A percentile compares a stretch with the other conserved stretches of the same genome.
phyloP scores from a whole-genome alignment of 129 eudicot species.

The Apium graveolens region DNA sequence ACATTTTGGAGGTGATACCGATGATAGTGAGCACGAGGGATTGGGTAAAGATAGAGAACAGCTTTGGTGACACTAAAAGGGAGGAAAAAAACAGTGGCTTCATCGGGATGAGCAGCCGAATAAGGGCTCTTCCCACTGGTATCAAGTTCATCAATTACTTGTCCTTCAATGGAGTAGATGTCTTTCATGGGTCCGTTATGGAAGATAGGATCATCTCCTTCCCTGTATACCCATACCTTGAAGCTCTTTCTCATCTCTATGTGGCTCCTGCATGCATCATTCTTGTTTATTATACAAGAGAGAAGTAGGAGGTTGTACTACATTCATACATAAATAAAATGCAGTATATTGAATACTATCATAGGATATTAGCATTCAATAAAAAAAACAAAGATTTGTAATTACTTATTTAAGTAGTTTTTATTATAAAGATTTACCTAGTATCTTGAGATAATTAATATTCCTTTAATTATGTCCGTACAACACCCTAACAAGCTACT shows the following conservation, averaged over 20 bases:
- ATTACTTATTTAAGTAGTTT: too few species aligned
- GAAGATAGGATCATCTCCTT: constrained; percentile 55
- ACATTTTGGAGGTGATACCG: constrained; percentile 38
- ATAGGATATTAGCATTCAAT: not conserved
- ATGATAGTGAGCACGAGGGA: constrained; percentile 25
- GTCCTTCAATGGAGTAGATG: constrained; percentile 60
- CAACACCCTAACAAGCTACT: too few species aligned
- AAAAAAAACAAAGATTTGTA: too few species aligned
- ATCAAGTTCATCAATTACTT: constrained; percentile 47
- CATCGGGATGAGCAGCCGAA: constrained; percentile 29
- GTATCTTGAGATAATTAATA: too few species aligned
- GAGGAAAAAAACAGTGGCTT: constrained; percentile 43
- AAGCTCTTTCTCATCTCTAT: constrained; percentile 54
- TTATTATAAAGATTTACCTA: too few species aligned
- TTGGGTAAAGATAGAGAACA: constrained; percentile 35
- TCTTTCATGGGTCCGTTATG: constrained; percentile 57
- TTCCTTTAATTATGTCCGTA: too few species aligned
- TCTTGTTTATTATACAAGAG: not conserved
- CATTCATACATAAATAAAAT: not conserved
- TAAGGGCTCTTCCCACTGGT: constrained; percentile 26
- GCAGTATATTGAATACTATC: too few species aligned
- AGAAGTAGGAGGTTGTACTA: not conserved
- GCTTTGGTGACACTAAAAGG: constrained; percentile 47
- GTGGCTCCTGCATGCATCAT: constrained; percentile 39
- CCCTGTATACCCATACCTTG: constrained; percentile 57